These are phyloP conservation scores for Ganoderma lucidum DNA, from an alignment of 1,284 basidiomycete species.

Conservation along the genomic window DNA sequence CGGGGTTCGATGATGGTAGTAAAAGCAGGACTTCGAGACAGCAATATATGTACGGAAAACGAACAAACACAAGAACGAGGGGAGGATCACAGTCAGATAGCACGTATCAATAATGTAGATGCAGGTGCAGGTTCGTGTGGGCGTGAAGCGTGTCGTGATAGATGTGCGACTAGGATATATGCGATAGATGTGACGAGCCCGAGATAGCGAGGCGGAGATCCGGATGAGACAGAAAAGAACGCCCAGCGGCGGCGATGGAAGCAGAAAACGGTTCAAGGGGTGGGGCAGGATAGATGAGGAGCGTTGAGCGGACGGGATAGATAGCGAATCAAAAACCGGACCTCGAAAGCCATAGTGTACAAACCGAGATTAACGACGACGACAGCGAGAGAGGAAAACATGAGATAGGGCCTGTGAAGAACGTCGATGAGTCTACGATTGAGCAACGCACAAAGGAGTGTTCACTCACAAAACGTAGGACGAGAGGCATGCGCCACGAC, in stretches of 20 bases:
- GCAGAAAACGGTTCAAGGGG: slow-evolving; percentile 10
- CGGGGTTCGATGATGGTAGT: background rate
- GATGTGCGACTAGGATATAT: slow-evolving; percentile 18
- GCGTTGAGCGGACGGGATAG: background rate
- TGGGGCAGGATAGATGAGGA: slow-evolving; percentile 3
- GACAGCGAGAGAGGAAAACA: slow-evolving; percentile 9
- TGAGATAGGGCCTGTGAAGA: background rate
- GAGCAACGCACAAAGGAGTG: background rate
- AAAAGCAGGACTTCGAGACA: background rate
- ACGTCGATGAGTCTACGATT: background rate
- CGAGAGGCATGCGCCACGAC: slow-evolving; percentile 10
- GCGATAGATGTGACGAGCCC: slow-evolving; percentile 22
- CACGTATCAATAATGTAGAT: slow-evolving; percentile 26
- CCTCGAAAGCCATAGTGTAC: slow-evolving; percentile 14
- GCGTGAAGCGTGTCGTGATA: slow-evolving; percentile 30
- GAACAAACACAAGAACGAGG: slow-evolving; percentile 16
- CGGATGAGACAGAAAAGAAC: slow-evolving; percentile 12
- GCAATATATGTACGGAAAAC: slow-evolving; percentile 17
- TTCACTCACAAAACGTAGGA: slow-evolving; percentile 12
- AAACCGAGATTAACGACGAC: background rate
- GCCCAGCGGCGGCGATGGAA: slow-evolving; percentile 23
- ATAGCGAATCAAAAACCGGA: slow-evolving; percentile 8
- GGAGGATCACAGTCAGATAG: slow-evolving; percentile 15
- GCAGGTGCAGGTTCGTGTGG: slow-evolving; percentile 13
- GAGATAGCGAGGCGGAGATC: slow-evolving; percentile 18